Evolutionary conservation across 2,329 filamentous ascomycete species (phyloP).

Genomic region (Pseudogymnoascus sp.): DNA sequence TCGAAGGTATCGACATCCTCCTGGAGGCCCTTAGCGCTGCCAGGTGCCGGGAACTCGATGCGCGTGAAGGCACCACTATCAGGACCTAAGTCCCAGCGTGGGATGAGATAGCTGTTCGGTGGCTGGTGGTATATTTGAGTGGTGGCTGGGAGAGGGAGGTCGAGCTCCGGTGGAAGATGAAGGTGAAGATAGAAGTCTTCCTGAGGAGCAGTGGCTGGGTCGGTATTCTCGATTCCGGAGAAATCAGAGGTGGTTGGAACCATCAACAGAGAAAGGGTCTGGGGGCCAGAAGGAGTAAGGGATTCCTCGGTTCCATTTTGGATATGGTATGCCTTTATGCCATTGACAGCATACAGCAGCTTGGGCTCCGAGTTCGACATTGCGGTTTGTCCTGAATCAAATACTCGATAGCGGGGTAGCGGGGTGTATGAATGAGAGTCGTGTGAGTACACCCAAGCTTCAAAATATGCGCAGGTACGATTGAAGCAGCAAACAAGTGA

Average conservation of each 20-base stretch:
- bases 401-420: conserved; percentile 7
- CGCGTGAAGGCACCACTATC: conserved; percentile 85
- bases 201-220: conserved; percentile 49
- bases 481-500: not conserved
- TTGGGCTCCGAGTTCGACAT: conserved; percentile 42
- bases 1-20: conserved; percentile 96
- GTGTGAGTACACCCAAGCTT: conserved; percentile 7
- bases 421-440: not conserved
- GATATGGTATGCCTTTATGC: conserved; percentile 86
- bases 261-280: conserved; percentile 91
- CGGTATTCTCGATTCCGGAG: conserved; percentile 42
- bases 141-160: conserved; percentile 84
- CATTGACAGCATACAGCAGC: conserved; percentile 63
- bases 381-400: not conserved
- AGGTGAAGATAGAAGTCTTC: conserved; percentile 97
- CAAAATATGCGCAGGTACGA: not conserved
- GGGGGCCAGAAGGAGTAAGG: conserved; percentile 76
- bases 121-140: conserved; percentile 97
- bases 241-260: conserved; percentile 79
- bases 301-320: conserved; percentile 75
- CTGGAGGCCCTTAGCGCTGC: conserved; percentile 64
- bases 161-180: conserved; percentile 87
- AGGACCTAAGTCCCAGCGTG: conserved; percentile 85
- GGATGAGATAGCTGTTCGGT: conserved; percentile 85
- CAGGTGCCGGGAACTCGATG: conserved; percentile 76